Evolutionary conservation across 2,329 filamentous ascomycete species (phyloP).

Genomic region (Fusarium sp.): DNA sequence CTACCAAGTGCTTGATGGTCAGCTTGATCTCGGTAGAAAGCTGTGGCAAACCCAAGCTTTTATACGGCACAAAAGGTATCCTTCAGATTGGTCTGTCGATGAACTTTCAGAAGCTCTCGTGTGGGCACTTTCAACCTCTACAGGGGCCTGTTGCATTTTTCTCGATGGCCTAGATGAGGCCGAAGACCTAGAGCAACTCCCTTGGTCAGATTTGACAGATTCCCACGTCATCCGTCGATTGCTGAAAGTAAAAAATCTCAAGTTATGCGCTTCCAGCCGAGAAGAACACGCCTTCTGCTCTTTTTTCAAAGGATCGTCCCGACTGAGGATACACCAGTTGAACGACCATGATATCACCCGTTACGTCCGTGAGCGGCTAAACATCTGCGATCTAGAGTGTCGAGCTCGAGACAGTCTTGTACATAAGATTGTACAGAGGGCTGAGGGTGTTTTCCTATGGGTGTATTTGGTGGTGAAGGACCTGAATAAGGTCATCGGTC

Average conservation of each 20-base stretch:
- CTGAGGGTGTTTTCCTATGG: neutral
- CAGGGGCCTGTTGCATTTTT: neutral
- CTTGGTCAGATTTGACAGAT: neutral
- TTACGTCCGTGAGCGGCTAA: neutral
- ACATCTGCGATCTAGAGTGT: accelerated
- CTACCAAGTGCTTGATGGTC: neutral
- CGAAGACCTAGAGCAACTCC: neutral
- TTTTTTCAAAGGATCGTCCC: accelerated
- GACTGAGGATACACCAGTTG: neutral
- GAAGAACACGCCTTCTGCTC: neutral
- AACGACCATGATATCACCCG: neutral
- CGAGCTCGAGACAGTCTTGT: accelerated
- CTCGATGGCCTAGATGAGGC: neutral
- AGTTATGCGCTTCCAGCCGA: constrained; percentile 1
- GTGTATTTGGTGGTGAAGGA: neutral
- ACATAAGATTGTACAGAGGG: neutral
- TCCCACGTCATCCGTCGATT: neutral
- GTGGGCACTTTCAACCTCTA: accelerated
- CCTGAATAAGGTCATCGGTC: neutral
- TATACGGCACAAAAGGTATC: neutral
- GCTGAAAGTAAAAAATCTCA: neutral
- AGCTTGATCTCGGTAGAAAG: neutral
- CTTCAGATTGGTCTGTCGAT: neutral
- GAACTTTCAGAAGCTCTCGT: neutral
- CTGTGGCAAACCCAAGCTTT: neutral